Evolutionary conservation across 495 filamentous ascomycete species (phyloP), one percentile per base, ranked within the genome.

Genomic region (Lasiosphaeria miniovina): DNA sequence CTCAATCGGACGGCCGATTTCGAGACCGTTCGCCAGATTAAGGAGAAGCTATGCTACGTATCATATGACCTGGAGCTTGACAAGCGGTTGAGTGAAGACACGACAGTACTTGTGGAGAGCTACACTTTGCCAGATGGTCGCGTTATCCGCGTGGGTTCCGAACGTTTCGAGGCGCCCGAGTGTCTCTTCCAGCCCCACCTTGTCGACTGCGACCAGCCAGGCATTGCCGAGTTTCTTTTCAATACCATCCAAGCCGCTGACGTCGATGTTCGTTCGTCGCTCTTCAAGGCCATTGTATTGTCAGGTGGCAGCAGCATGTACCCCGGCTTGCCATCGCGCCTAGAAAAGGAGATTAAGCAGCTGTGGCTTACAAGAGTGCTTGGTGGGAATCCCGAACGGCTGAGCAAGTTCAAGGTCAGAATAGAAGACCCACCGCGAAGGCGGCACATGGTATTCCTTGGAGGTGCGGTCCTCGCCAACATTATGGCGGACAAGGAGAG

Each of bases 11-110:
- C 94, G 8, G 94, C 94, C 69, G 94, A 99, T 72, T 99, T 99
- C 73, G 94, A 99, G 78, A 99, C 94, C 34, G 94, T 98, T 45
- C 91, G 94, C 49, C 93, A 96, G 74, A 97, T 99, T 77, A 99
- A 99, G 79, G 94, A 99, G 80, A 98, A 97, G 85, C 88, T 99
- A 38, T 97, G 93, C 80, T 99, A 99, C 75, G 93, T 99, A 59
- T 96, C 92, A 4, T 99, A 98, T 79, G 95, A 99, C 74, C 83
- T 99, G 55, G 91, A 94, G 77, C 82, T 98, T 49, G 94, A 99
- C 82, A 89, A 98, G 75, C 85, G 90, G 65, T 86, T 99, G 49
- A 93, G 89, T 62, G 94, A 99, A 76, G 95, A 99, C 68, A 99
- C 94, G 15, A 99, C 94, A 9, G 93, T 97, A 12, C 79, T 99